Evolutionary conservation across 768 basidiomycete species (phyloP), one percentile per base, ranked within the genome.

Genomic region (Boletales sp.): DNA sequence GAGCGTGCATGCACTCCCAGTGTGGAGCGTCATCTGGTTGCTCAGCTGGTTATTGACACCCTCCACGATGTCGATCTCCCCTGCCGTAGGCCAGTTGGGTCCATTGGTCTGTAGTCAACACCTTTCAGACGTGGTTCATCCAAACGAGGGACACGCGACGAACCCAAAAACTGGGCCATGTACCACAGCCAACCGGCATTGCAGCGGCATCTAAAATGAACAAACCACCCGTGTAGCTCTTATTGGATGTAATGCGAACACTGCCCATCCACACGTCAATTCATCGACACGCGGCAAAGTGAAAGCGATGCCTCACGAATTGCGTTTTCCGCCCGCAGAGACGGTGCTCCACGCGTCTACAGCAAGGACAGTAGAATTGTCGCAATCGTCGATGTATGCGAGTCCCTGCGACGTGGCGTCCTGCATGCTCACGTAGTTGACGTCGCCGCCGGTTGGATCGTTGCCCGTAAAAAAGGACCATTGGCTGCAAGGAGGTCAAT

Each of bases 11-110:
- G 78, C 77, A 34, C 71, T 73, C 8, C 75, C 70, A 17, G 78
- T 83, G 63, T 90, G 88, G 6, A 89, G 71, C 1, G 86, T 81
- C 64, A 80, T 78, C 51, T 82, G 84, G 56, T 90, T 88, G 28
- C 63, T 69, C 1, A 66, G 52, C 59, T 79, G 74, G 21, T 75
- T 58, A 57, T 90, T 79, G 47, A 90, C 85, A 15, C 86, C 84
- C 60, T 91, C 89, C 9, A 90, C 62, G 44, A 87, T 77, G 58
- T 90, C 89, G 41, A 88, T 83, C 64, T 90, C 86, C 51, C 81
- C 82, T 21, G 53, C 66, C 19, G 32, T 15, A 4, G 81, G 81
- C 82, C 82, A 84, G 40, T 74, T 59, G 2, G 75, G 71, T 8
- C 81, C 80, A 39, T 73, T 70, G 4, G 74, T 70, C 71, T 72